phyloP scores from a whole-genome alignment of 805 yeast species.

The Lipomyces chichibuensis region DNA sequence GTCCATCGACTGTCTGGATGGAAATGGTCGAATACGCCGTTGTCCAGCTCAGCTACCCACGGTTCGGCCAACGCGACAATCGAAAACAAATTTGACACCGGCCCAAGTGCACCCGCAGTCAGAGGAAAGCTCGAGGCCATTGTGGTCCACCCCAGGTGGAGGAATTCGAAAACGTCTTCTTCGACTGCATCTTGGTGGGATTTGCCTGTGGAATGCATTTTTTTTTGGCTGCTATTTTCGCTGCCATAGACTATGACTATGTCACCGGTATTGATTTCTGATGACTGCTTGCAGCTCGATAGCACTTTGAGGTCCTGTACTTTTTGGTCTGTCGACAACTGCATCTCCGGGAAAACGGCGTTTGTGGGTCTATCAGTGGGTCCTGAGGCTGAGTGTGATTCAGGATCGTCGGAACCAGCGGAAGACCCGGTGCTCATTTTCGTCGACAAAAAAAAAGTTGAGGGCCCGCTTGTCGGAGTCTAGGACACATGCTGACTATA shows the following conservation, averaged over 20 bases:
- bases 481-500: not conserved
- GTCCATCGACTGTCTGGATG: constrained; percentile 49
- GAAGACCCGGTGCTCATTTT: not conserved
- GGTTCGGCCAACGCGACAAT: constrained; percentile 68
- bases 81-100: constrained; percentile 73
- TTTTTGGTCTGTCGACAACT: not conserved
- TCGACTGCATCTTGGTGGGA: not conserved
- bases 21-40: not conserved
- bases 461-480: not conserved
- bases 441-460: not conserved
- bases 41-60: constrained; percentile 54
- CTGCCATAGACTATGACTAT: not conserved
- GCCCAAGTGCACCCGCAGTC: constrained; percentile 76
- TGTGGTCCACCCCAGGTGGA: constrained; percentile 56
- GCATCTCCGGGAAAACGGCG: not conserved
- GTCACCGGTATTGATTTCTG: not conserved
- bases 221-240: not conserved
- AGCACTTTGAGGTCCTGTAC: not conserved
- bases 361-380: not conserved
- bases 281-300: not conserved
- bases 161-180: constrained; percentile 3
- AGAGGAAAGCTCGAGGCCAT: constrained; percentile 74
- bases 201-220: too few relatives aligned
- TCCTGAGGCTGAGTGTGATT: not conserved
- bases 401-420: not conserved